These are phyloP conservation scores for Dentipellis sp. DNA, from an alignment of 768 basidiomycete genomes.

Conservation along the genomic window DNA sequence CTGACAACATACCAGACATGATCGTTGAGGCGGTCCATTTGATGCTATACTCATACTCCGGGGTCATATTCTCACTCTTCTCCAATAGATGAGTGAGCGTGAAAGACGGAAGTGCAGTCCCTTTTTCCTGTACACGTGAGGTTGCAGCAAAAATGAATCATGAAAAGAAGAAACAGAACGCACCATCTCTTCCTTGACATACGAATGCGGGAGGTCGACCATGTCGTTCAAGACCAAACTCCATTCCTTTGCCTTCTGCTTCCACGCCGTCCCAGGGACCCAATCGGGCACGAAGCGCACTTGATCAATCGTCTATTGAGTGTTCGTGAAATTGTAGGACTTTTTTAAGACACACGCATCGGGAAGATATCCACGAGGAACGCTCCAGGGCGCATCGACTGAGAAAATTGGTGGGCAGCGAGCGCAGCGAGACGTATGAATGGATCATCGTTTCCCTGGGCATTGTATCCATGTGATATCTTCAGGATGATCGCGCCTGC, in stretches of 20 bases:
- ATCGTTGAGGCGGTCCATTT: conserved; percentile 4
- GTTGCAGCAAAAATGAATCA: too few relatives aligned
- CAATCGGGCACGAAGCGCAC: conserved; percentile 17
- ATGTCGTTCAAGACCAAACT: not conserved
- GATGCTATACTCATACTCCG: not conserved
- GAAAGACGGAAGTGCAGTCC: not conserved
- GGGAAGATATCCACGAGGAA: conserved; percentile 6
- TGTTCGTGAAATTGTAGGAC: not conserved
- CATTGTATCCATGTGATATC: conserved; percentile 17
- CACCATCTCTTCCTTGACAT: conserved; percentile 9
- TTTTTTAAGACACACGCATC: not conserved
- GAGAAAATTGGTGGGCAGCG: not conserved
- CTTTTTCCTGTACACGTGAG: not conserved
- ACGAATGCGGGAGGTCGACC: conserved; percentile 5
- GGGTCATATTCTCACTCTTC: not conserved
- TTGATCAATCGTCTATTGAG: not conserved
- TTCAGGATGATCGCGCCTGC: conserved; percentile 16
- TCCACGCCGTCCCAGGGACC: conserved; percentile 18
- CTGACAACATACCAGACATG: not conserved
- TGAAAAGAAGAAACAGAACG: too few relatives aligned
- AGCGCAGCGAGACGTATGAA: conserved; percentile 5
- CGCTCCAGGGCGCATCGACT: not conserved
- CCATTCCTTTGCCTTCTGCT: conserved; percentile 9
- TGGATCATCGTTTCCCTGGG: conserved; percentile 10
- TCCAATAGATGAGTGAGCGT: not conserved